Percentiles rank a stretch among this genome's conserved stretches.
Conservation (phyloP, 2,329 filamentous ascomycete genomes). For the Drechslerella coelobrocha region DNA sequence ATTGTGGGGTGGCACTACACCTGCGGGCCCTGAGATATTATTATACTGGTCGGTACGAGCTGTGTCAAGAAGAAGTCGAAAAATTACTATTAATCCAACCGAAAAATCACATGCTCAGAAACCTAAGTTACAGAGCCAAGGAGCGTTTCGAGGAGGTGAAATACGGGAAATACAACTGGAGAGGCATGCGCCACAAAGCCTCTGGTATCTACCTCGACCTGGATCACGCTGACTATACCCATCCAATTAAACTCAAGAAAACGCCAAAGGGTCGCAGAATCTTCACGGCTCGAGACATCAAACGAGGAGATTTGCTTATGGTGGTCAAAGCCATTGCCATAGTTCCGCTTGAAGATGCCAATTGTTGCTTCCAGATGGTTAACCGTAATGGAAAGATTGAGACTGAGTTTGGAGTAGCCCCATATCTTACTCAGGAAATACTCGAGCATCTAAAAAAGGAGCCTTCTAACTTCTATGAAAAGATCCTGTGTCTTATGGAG, state of each 20-base stretch:
- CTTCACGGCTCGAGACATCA: slow-evolving; percentile 37
- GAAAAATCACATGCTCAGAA: background rate
- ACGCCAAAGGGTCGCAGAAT: slow-evolving; percentile 40
- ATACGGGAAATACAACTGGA: slow-evolving; percentile 36
- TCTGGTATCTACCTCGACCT: background rate
- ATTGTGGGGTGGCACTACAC: slow-evolving; percentile 6
- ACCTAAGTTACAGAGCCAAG: slow-evolving; percentile 13
- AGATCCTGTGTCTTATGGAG: slow-evolving; percentile 25
- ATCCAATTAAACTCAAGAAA: slow-evolving; percentile 40
- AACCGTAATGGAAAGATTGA: slow-evolving; percentile 21
- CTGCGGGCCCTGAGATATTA: slow-evolving; percentile 23
- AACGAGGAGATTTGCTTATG: slow-evolving; percentile 43
- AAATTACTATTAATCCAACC: slow-evolving; percentile 5
- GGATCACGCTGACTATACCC: slow-evolving; percentile 39
- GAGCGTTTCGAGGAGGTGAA: slow-evolving; percentile 26
- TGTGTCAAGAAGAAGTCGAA: slow-evolving; percentile 19
- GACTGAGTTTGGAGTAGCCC: slow-evolving; percentile 21
- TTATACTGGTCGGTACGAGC: slow-evolving; percentile 20
- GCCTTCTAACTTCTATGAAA: slow-evolving; percentile 39
- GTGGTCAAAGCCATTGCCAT: slow-evolving; percentile 33
- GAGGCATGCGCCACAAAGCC: slow-evolving; percentile 23
- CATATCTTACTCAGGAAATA: slow-evolving; percentile 14
- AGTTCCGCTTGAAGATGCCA: slow-evolving; percentile 9
- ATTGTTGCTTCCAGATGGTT: slow-evolving; percentile 8
- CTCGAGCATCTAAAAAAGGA: slow-evolving; percentile 21